Evolutionary conservation across 768 basidiomycete species (phyloP), one percentile per base, ranked within the genome.

Genomic region (Kwoniella newhampshirensis): DNA sequence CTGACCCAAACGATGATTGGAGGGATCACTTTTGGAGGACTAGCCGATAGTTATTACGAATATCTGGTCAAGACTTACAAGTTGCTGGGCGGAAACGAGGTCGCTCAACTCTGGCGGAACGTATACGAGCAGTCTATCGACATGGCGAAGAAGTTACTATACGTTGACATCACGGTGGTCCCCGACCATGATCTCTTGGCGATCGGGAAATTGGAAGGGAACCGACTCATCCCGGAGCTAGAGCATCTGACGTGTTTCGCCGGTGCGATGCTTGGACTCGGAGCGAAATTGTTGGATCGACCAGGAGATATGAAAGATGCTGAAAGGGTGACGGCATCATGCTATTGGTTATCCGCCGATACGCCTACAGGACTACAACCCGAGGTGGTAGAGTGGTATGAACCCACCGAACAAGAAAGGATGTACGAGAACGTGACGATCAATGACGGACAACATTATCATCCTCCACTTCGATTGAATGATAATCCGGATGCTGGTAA

Each of bases 211-310:
- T 47, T 61, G 48, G 62, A 67, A 12, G 28, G 55, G 27, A 59
- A 57, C 3, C 49, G 54, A 26, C 45, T 66, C 13, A 65, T 63
- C 3, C 55, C 63, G 11, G 68, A 74, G 43, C 63, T 68, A 11
- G 71, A 72, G 46, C 73, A 74, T 42, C 54, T 74, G 57, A 74
- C 76, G 0, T 77, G 76, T 60, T 80, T 78, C 60, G 77, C 76
- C 3, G 78, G 79, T 8, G 79, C 70, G 0, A 80, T 80, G 79
- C 64, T 79, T 11, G 78, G 76, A n/a, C 70, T 80, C 25, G 79
- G 79, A 9, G 62, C 77, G 1, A 66, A 64, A 35, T 59, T 80
- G 7, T 63, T 80, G 21, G 48, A 69, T 32, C 64, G 79, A 1
- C 54, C 62, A n/a, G 49, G 64, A 15, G 79, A 80, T 57, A 58